Evolutionary conservation across 306 rosid genomes (phyloP).

Genomic region (Rubus idaeus): DNA sequence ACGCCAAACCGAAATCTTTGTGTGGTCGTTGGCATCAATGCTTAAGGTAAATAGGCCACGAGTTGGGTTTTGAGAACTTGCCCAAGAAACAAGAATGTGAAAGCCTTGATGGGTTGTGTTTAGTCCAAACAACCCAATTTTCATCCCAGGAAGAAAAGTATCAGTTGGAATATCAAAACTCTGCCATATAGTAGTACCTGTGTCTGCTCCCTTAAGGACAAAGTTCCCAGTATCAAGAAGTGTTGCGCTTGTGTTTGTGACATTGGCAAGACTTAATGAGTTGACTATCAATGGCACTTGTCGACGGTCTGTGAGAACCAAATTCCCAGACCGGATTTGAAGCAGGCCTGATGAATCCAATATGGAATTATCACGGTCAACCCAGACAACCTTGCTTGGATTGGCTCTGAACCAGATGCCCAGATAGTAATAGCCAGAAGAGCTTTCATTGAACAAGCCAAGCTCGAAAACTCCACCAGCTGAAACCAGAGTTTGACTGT

Average conservation of each 20-base stretch:
- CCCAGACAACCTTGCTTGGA: constrained; percentile 15
- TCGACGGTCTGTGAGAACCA: constrained; percentile 17
- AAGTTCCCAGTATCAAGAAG: constrained; percentile 21
- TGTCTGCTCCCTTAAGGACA: background rate
- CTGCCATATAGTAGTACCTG: constrained; percentile 15
- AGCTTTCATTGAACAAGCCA: constrained; percentile 7
- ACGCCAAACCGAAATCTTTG: constrained; percentile 12
- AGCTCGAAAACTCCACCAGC: constrained; percentile 21
- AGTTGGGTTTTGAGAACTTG: constrained; percentile 12
- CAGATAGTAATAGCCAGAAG: constrained; percentile 13
- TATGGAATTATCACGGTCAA: constrained; percentile 14
- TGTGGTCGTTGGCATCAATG: background rate
- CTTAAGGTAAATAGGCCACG: constrained; percentile 8
- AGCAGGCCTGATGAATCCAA: background rate
- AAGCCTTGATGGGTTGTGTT: background rate
- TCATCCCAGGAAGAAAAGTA: constrained; percentile 24
- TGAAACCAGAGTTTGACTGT: constrained; percentile 15
- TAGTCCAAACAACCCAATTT: constrained; percentile 6
- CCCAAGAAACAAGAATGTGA: constrained; percentile 23
- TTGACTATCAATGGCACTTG: constrained; percentile 10
- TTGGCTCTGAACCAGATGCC: constrained; percentile 22
- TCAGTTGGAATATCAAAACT: constrained; percentile 19
- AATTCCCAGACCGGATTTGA: constrained; percentile 11
- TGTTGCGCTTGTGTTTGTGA: constrained; percentile 9
- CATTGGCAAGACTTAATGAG: background rate